Evolutionary conservation across 2,329 filamentous ascomycete species (phyloP).

Genomic region (Alternaria viburni): DNA sequence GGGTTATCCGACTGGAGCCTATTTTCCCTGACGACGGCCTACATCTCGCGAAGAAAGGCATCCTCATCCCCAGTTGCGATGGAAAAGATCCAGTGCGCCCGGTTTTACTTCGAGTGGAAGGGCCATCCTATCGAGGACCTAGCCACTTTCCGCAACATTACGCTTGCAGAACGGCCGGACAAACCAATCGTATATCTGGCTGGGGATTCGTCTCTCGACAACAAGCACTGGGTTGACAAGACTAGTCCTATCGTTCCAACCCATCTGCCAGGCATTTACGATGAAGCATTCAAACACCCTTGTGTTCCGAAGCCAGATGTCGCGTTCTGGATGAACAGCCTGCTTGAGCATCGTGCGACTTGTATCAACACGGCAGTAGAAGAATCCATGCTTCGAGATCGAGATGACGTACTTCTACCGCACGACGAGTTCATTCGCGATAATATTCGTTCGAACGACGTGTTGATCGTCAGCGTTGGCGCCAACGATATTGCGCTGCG

Average conservation of each 20-base stretch:
- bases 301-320: slow-evolving; percentile 40
- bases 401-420: slow-evolving; percentile 31
- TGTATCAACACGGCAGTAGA: slow-evolving; percentile 47
- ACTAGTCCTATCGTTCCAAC: slow-evolving; percentile 10
- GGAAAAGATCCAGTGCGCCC: slow-evolving; percentile 25
- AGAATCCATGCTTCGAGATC: slow-evolving; percentile 42
- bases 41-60: background rate
- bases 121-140: slow-evolving; percentile 45
- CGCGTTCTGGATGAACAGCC: slow-evolving; percentile 47
- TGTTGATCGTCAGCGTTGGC: slow-evolving; percentile 46
- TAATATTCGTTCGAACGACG: slow-evolving; percentile 37
- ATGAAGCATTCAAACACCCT: slow-evolving; percentile 28
- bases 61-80: background rate
- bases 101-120: slow-evolving; percentile 45
- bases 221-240: slow-evolving; percentile 45
- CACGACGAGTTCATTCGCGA: slow-evolving; percentile 47
- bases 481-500: slow-evolving; percentile 46
- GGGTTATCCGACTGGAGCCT: background rate
- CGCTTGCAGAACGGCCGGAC: slow-evolving; percentile 23
- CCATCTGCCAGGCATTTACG: slow-evolving; percentile 38
- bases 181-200: slow-evolving; percentile 47
- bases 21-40: background rate
- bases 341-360: slow-evolving; percentile 39
- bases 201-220: slow-evolving; percentile 49
- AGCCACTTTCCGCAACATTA: slow-evolving; percentile 29